Evolutionary conservation across 768 basidiomycete species (phyloP).

Genomic region (Termitomyces titanicus): DNA sequence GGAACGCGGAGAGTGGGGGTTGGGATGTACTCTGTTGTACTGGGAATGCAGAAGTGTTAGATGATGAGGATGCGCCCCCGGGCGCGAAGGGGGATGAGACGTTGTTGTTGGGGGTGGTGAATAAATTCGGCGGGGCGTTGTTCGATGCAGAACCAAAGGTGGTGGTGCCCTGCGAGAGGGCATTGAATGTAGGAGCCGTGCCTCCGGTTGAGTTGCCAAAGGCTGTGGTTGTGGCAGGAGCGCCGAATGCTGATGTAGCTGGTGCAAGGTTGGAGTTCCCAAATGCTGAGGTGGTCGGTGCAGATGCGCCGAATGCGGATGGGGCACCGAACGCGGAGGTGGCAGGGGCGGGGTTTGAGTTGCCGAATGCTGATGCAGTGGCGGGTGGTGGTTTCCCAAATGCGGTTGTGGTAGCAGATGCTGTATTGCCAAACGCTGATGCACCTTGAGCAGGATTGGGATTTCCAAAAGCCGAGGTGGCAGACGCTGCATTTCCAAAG

Average conservation of each 20-base stretch:
- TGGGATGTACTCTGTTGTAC: constrained; percentile 8
- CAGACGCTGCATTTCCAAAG: constrained; percentile 15
- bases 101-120: constrained; percentile 5
- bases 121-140: constrained; percentile 1
- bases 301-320: constrained; percentile 20
- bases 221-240: constrained; percentile 5
- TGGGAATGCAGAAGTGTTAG: constrained; percentile 4
- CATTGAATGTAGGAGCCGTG: not conserved
- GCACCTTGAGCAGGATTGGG: constrained; percentile 1
- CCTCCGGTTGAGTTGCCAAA: not conserved
- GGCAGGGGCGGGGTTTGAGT: not conserved
- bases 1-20: constrained; percentile 18
- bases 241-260: constrained; percentile 21
- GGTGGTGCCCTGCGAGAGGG: constrained; percentile 1
- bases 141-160: constrained; percentile 13
- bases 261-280: constrained; percentile 7
- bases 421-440: constrained; percentile 19
- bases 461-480: constrained; percentile 6
- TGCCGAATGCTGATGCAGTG: constrained; percentile 25
- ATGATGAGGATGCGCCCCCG: not conserved
- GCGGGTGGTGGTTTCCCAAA: constrained; percentile 3
- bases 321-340: constrained; percentile 1
- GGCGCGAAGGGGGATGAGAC: constrained; percentile 10
- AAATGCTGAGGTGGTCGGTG: constrained; percentile 17
- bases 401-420: constrained; percentile 7